Base-by-base conservation (phyloP, 23 red algal genomes). In the Gracilaria caudata region DNA sequence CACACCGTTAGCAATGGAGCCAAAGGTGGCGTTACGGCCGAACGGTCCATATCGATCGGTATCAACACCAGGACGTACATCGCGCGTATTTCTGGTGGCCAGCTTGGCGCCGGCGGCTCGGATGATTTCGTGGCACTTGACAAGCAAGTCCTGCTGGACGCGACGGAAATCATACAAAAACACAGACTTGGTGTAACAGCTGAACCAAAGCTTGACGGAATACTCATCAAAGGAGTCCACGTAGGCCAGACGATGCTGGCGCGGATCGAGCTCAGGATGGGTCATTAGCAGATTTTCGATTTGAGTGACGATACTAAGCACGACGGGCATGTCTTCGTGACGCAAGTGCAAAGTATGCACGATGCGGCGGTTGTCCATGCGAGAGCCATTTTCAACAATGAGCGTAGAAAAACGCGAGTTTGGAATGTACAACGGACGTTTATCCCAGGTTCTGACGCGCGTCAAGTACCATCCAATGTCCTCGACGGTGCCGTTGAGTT, bases 401-500 rank as follows among this genome's bases (percentile, higher is more conserved):
- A 99, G 71, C 0, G 97, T 99, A 19, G 93, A 96, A 83, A 99
- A 99, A n/a, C 93, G 89, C 45, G 97, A 99, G 76, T 99, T 99
- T 28, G 97, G 97, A 53, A 99, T 95, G 86, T 99, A 99, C 76
- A 99, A 65, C 49, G 97, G 97, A 28, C 97, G 88, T 55, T 99
- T 99, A 70, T 99, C 97, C 97, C 97, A 99, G 14, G 93, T 95
- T 26, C 97, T 63, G 8, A 99, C 90, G 9, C 93, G 84, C 23
- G 97, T 95, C 7, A 95, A 61, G 61, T 99, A 99, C 97, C 97
- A 99, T 1, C 97, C 97, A 77, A 99, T 99, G 38, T 99, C 88
- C 78, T 99, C 97, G 7, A 99, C 97, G 21, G 89, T 93, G 58
- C 97, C 97, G 37, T 99, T 94, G 57, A 99, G 88, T 11, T 95